Evolutionary conservation across 805 yeast species (phyloP), one percentile per base, ranked within the genome.

Genomic region (Candida ipomoeae): DNA sequence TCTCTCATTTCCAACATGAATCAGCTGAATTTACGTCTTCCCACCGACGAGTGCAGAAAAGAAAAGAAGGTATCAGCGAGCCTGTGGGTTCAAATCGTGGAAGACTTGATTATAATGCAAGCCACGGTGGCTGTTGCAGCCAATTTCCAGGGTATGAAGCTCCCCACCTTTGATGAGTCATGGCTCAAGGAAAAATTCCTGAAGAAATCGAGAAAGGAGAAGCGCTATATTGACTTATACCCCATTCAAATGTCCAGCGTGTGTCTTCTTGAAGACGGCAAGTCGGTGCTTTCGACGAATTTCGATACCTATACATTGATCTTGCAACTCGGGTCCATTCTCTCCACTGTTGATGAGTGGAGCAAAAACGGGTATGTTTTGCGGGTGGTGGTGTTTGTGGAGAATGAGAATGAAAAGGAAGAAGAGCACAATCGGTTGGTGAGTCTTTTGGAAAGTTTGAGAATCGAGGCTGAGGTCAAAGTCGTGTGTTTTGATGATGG

Each of bases 211-310:
- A 48, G 44, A 3, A 42, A 61, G 1, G 60, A 67, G 26, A 77
- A 75, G 53, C 75, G 78, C 55, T 85, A 72, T 56, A 90, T 94
- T 60, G 99, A 94, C 65, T 69, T 94, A 36, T 94, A 95, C 65
- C 99, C 99, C 0, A 91, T 94, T 57, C 99, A 94, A 62, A 94
- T 94, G 97, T 84, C 95, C 3, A 92, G 96, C 0, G 82, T 84
- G 40, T 81, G 89, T 46, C 75, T 81, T 42, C 81, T 84, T 49
- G 79, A 78, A 21, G 77, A 81, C 47, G 91, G 91, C 4, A 80
- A 80, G 48, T 81, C 85, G 15, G 83, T 87, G 1, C 63, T 85
- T 52, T 87, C 96, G 0, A 90, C 96, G 3, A 94, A 94, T 62
- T 90, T 94, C 63, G 99, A 94, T 66, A 94, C 99, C 0, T 94